These are phyloP conservation scores for Venturiaceae sp. DNA, from an alignment of 2,329 filamentous ascomycete genomes.

Conservation along the genomic window DNA sequence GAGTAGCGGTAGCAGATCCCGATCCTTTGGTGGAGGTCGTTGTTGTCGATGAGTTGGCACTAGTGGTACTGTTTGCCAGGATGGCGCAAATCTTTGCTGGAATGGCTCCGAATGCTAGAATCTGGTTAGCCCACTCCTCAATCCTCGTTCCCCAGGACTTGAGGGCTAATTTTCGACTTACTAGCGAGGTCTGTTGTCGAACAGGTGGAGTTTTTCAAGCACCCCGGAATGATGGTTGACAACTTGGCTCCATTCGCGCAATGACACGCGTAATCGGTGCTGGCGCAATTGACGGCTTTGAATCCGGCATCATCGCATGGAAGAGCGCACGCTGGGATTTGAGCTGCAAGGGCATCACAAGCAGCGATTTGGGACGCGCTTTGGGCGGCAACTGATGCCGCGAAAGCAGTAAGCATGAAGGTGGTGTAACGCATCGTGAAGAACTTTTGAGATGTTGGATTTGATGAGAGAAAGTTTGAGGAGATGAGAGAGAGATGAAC, in stretches of 20 bases:
- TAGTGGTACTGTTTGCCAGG: background rate
- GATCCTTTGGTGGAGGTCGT: background rate
- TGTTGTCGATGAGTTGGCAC: background rate
- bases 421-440: background rate
- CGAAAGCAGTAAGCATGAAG: background rate
- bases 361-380: background rate
- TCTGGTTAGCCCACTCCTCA: background rate
- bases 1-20: background rate
- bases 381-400: background rate
- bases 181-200: background rate
- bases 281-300: background rate
- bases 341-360: background rate
- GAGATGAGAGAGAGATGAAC: background rate
- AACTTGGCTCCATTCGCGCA: background rate
- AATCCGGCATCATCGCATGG: background rate
- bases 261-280: background rate
- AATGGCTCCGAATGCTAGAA: background rate
- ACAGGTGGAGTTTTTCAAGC: background rate
- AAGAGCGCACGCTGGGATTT: background rate
- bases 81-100: background rate
- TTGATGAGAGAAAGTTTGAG: background rate
- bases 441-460: background rate
- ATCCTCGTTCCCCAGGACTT: no score
- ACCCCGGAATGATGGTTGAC: background rate
- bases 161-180: no score